Conservation (phyloP, 345 rosid species). For the Hirschfeldia incana region DNA sequence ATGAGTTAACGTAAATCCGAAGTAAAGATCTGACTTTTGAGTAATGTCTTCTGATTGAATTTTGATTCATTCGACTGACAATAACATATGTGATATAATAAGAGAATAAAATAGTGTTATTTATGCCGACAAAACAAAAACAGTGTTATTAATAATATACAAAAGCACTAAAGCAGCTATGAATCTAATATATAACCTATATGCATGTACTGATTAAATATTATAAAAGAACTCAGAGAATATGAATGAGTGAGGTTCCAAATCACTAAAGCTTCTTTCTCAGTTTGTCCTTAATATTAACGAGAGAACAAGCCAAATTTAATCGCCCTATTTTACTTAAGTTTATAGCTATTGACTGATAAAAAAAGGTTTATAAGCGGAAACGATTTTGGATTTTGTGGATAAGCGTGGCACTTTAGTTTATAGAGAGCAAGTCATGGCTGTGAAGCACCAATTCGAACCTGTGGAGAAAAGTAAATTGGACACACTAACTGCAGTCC, state of each 20-base stretch:
- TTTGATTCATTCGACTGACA: conserved; percentile 5
- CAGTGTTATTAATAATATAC: background rate
- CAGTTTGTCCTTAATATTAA: background rate
- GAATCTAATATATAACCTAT: background rate
- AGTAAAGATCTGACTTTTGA: background rate
- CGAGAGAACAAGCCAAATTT: conserved; percentile 14
- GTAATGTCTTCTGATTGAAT: background rate
- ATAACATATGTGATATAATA: background rate
- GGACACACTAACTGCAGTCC: conserved; percentile 29
- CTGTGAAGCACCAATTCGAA: conserved; percentile 21
- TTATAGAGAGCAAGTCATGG: background rate
- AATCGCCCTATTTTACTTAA: background rate
- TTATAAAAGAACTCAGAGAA: background rate
- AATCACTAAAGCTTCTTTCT: conserved; percentile 14
- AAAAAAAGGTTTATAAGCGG: background rate
- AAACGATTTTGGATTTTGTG: conserved; percentile 33
- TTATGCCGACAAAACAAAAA: background rate
- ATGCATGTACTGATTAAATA: background rate
- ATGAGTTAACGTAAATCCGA: conserved; percentile 12
- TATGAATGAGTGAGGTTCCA: conserved; percentile 19
- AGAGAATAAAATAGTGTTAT: background rate
- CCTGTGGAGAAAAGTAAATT: conserved; percentile 14
- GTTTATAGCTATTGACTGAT: background rate
- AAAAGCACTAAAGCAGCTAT: conserved; percentile 10
- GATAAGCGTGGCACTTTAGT: conserved; percentile 15